phyloP scores from a whole-genome alignment of 208 protist genomes.

The Crithidia thermophila region DNA sequence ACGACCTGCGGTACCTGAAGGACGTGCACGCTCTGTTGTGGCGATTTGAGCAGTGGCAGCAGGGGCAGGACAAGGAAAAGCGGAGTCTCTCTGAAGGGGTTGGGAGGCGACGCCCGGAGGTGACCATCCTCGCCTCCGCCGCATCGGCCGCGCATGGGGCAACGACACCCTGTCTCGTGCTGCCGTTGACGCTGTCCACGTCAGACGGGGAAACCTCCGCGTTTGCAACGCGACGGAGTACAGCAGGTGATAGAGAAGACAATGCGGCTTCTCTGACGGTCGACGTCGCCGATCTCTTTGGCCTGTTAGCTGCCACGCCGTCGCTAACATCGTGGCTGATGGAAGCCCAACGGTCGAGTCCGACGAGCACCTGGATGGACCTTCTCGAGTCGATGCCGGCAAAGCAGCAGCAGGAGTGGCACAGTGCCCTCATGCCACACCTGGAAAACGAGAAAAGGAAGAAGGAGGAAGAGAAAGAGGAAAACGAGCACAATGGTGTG shows the following conservation, averaged over 20 bases:
- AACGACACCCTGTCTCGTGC: not conserved
- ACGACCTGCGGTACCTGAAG: slow-evolving; percentile 18
- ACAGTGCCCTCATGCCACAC: not conserved
- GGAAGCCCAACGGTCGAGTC: slow-evolving; percentile 17
- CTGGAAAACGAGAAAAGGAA: not conserved
- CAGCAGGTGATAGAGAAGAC: not conserved
- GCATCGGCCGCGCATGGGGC: not conserved
- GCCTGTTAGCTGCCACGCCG: slow-evolving; percentile 2
- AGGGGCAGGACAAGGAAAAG: not conserved
- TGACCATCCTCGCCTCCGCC: not conserved
- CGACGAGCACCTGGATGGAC: slow-evolving; percentile 26
- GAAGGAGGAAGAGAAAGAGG: not conserved
- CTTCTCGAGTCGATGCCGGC: slow-evolving; percentile 6
- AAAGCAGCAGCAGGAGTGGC: slow-evolving; percentile 19
- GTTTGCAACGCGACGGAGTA: not conserved
- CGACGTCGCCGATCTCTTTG: slow-evolving; percentile 23
- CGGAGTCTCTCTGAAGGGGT: not conserved
- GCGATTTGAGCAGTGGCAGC: slow-evolving; percentile 6
- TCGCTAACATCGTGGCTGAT: slow-evolving; percentile 26
- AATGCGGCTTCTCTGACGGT: not conserved
- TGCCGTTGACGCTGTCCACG: slow-evolving; percentile 2
- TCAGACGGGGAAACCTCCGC: not conserved
- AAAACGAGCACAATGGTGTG: too few species aligned
- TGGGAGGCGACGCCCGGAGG: not conserved
- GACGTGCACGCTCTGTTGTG: slow-evolving; percentile 21